phyloP scores from a whole-genome alignment of 2,329 filamentous ascomycete genomes.

The Lizonia empirigonia region DNA sequence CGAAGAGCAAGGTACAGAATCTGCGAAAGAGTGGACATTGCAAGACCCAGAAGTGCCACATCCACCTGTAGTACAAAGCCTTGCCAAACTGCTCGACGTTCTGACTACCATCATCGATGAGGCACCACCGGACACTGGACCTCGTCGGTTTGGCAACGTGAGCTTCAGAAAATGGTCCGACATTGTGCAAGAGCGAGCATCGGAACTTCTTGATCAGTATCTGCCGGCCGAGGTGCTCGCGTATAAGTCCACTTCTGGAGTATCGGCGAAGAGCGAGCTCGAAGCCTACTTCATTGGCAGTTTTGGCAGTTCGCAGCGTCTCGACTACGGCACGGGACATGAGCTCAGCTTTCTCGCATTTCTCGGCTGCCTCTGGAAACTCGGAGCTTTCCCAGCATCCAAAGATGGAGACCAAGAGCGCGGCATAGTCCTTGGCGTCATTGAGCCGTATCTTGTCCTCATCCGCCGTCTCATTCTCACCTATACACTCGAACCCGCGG shows the following conservation, averaged over 20 bases:
- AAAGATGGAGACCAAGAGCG: conserved; percentile 67
- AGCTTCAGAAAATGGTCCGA: conserved; percentile 86
- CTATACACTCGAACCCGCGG: conserved; percentile 93
- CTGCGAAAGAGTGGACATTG: conserved; percentile 59
- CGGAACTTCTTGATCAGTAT: conserved; percentile 62
- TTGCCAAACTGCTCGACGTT: conserved; percentile 70
- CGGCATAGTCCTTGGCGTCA: conserved; percentile 77
- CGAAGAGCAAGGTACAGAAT: conserved; percentile 44
- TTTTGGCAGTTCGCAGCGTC: conserved; percentile 84
- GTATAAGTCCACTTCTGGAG: conserved; percentile 36
- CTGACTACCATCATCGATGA: conserved; percentile 73
- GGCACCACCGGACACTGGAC: conserved; percentile 82
- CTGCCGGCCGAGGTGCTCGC: conserved; percentile 58
- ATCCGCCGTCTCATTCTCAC: conserved; percentile 82
- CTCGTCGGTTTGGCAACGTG: conserved; percentile 87
- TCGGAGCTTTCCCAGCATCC: conserved; percentile 74
- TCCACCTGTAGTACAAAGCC: conserved; percentile 64
- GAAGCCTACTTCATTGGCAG: conserved; percentile 79
- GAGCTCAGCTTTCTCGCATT: conserved; percentile 96
- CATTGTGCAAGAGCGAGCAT: conserved; percentile 66
- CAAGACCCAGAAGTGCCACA: conserved; percentile 52
- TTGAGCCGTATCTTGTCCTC: conserved; percentile 85
- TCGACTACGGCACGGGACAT: conserved; percentile 97
- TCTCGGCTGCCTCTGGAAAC: conserved; percentile 86
- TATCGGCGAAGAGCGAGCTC: conserved; percentile 69